Base-by-base conservation (phyloP, 805 yeast genomes). In the Wickerhamiella allomyrinae region DNA sequence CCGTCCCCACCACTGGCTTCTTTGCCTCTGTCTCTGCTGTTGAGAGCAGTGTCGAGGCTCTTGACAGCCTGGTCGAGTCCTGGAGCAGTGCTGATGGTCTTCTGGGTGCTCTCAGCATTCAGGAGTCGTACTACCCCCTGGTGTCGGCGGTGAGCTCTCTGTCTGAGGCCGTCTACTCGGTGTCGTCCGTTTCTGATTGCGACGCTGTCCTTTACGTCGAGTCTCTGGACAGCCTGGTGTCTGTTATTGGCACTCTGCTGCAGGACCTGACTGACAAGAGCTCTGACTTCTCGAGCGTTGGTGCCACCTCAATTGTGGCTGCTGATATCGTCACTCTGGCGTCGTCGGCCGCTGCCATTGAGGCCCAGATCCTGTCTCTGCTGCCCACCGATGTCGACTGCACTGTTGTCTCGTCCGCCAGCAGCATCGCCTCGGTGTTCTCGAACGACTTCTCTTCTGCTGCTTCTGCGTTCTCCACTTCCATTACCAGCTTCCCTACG, bases 101-200 rank as follows among this genome's bases (percentile, higher is more conserved):
- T 8, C 19, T n/a, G 19, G 61, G 57, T 31, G 61, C 60, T 20
- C 49, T 56, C n/a, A 44, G 43, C 24, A 55, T 57, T 46, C 61
- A 57, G 55, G 34, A 34, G 24, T 29, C 45, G 22, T 51, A 49
- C 49, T 44, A 46, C 15, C 42, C 48, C 8, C 45, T 56, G 27
- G 40, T 47, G 15, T 14, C 27, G 10, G 54, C 54, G 25, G 48
- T 55, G 21, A 29, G 20, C 14, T 27, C 44, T 17, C 48, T 53
- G 5, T n/a, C 29, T 13, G 33, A 46, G n/a, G 17, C n/a, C n/a
- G 34, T 29, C n/a, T 13, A 8, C 17, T 29, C 14, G 10, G 48
- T 45, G 23, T 42, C 44, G 23, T 29, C 43, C n/a, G 24, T 45
- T n/a, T 19, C 48, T 14, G 42, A 31, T 31, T 33, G 40, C 27